Evolutionary conservation across 2,329 filamentous ascomycete genomes (phyloP).

Genomic region (Knoxdaviesia proteae): DNA sequence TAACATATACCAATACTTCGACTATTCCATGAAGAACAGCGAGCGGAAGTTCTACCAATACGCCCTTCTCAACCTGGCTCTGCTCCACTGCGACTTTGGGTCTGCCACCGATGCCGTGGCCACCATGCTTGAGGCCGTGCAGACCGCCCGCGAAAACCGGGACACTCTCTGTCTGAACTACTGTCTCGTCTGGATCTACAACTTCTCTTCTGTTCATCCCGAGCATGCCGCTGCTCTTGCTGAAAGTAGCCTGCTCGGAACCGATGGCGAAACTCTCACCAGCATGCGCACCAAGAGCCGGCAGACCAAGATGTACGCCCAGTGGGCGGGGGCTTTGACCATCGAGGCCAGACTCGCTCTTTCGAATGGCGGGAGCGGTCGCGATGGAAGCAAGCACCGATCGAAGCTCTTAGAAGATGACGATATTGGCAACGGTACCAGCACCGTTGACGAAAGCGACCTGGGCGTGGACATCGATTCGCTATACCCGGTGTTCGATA

Average conservation of each 20-base stretch:
- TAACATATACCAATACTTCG: conserved; percentile 81
- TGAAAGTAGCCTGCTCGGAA: conserved; percentile 52
- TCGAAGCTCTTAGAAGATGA: too few species aligned
- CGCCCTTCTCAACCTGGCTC: conserved; percentile 77
- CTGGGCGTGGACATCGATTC: too few species aligned
- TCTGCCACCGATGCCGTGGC: conserved; percentile 78
- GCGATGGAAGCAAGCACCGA: too few species aligned
- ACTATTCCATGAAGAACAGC: conserved; percentile 76
- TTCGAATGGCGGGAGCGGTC: conserved; percentile 41
- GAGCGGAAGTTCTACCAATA: conserved; percentile 86
- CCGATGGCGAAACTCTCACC: conserved; percentile 59
- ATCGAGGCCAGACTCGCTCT: conserved; percentile 70
- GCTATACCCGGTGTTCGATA: too few species aligned
- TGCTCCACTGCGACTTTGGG: conserved; percentile 87
- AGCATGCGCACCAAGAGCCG: conserved; percentile 75
- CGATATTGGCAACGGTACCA: too few species aligned
- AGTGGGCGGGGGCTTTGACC: conserved; percentile 65
- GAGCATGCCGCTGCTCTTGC: conserved; percentile 49
- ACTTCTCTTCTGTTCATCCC: conserved; percentile 75
- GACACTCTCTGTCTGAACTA: conserved; percentile 90
- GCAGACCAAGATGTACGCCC: conserved; percentile 66
- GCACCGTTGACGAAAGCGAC: too few species aligned
- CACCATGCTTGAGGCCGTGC: conserved; percentile 85
- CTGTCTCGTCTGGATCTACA: conserved; percentile 85
- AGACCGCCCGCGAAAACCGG: conserved; percentile 82